Percentiles rank a stretch among this genome's conserved stretches.
Conservation (phyloP, 805 yeast species). For the Candida coquimbonensis region DNA sequence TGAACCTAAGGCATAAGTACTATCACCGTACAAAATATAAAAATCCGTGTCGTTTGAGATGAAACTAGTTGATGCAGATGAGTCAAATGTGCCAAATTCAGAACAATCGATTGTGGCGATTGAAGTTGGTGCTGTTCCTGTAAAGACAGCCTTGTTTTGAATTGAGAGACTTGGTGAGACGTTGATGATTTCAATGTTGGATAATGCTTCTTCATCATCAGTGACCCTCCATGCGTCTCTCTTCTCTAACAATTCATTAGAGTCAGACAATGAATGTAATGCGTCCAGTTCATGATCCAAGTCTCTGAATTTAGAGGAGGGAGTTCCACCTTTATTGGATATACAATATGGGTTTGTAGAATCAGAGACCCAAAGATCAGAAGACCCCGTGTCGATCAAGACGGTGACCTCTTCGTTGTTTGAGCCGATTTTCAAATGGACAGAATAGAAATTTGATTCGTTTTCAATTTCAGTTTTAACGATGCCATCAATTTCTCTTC, state of each 20-base stretch:
- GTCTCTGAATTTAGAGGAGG: slow-evolving; percentile 8
- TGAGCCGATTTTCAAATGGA: slow-evolving; percentile 46
- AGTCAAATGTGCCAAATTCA: slow-evolving; percentile 33
- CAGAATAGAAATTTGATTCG: slow-evolving; percentile 37
- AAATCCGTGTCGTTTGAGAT: slow-evolving; percentile 29
- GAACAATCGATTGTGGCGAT: slow-evolving; percentile 30
- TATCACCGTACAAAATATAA: slow-evolving; percentile 44
- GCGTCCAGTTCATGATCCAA: slow-evolving; percentile 4
- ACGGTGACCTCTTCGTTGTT: slow-evolving; percentile 48
- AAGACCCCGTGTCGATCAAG: slow-evolving; percentile 69
- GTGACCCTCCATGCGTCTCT: slow-evolving; percentile 7
- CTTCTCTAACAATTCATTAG: background rate
- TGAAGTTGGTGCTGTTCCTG: slow-evolving; percentile 1
- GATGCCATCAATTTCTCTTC: slow-evolving; percentile 22
- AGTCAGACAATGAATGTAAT: background rate
- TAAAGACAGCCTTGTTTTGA: slow-evolving; percentile 5
- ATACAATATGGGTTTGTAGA: slow-evolving; percentile 41
- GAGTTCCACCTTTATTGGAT: slow-evolving; percentile 2
- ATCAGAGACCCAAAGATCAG: slow-evolving; percentile 62
- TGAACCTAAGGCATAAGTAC: slow-evolving; percentile 27
- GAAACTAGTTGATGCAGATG: slow-evolving; percentile 28
- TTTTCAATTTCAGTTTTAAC: slow-evolving; percentile 31
- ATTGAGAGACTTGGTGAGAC: background rate
- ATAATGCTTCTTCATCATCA: slow-evolving; percentile 3
- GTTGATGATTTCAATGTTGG: background rate